Evolutionary conservation across 208 protist species (phyloP).

Genomic region (Sergeia podlipaevii): DNA sequence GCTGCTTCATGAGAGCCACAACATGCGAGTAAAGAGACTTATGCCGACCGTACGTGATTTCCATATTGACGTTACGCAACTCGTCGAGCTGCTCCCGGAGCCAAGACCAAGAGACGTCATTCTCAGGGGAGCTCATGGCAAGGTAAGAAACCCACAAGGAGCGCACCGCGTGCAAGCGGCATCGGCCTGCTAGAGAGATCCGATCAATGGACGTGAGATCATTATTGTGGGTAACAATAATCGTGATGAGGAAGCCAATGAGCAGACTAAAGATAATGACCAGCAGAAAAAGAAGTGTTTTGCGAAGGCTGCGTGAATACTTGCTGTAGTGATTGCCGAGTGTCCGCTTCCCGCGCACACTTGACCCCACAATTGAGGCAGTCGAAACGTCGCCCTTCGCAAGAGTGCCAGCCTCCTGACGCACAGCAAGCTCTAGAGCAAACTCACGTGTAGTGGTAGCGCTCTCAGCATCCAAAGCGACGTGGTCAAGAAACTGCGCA

Average conservation of each 20-base stretch:
- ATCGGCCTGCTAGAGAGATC: neutral
- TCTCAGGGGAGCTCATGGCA: neutral
- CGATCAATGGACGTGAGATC: neutral
- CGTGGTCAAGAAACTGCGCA: conserved; percentile 34
- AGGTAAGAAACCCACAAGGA: neutral
- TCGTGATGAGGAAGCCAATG: neutral
- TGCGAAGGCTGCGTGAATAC: neutral
- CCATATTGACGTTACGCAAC: conserved; percentile 1
- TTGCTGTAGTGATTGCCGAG: neutral
- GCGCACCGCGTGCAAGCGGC: conserved; percentile 3
- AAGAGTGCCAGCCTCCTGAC: conserved; percentile 1
- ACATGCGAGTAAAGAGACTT: neutral
- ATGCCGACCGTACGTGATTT: conserved; percentile 7
- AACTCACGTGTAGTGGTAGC: conserved; percentile 10
- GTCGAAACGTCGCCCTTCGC: neutral
- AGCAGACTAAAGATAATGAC: conserved; percentile 6
- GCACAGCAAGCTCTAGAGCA: conserved; percentile 14
- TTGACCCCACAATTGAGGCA: too few species aligned
- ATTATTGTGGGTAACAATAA: conserved; percentile 1
- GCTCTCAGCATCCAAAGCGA: conserved; percentile 16
- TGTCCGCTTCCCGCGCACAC: neutral
- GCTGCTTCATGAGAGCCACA: neutral
- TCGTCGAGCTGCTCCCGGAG: conserved; percentile 5
- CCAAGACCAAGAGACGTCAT: neutral
- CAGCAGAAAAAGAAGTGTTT: neutral